Evolutionary conservation across 768 basidiomycete species (phyloP), one percentile per base, ranked within the genome.

Genomic region (Collybia mongolica): DNA sequence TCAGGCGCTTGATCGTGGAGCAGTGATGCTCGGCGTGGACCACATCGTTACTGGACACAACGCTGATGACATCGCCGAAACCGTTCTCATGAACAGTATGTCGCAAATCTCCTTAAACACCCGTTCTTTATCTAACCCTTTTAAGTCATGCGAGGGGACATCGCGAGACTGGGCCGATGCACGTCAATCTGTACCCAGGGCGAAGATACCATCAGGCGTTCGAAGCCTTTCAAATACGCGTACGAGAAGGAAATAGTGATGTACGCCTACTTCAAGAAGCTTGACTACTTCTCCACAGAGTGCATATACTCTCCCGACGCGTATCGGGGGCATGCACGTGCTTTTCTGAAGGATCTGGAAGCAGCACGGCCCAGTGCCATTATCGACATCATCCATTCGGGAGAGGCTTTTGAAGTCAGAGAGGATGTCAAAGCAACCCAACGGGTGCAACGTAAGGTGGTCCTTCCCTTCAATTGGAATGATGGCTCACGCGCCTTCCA

Each of bases 161-260:
- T 98, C 42, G 92, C 95, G 14, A 82, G 97, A 35, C 77, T 99
- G 11, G 91, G 92, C 3, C 80, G 97, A 45, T 98, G 97, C 68
- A 98, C 96, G 1, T 76, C 85, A 35, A 95, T 99, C 53, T 96
- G 93, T 51, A 99, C 97, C 0, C 86, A 93, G 65, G 93, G 93
- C 36, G 96, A 97, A 65, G 93, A 97, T 61, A 95, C 93, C 1
- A 98, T 98, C 65, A 92, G 86, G 66, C 82, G 97, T 49, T 94
- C 91, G 43, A 99, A 99, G 70, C 97, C 97, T n/a, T 98, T 99
- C 79, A 98, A 98, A 65, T 99, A 98, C 63, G 88, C 93, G 0
- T 98, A 98, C 60, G 97, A 99, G 73, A 99, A 99, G 71, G 97
- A 99, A 72, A 98, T 99, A 26, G 97, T 99, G 54, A 98, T 99